These are phyloP conservation scores for Hagleromyces aurorensis DNA, from an alignment of 805 yeast genomes.

Conservation along the genomic window DNA sequence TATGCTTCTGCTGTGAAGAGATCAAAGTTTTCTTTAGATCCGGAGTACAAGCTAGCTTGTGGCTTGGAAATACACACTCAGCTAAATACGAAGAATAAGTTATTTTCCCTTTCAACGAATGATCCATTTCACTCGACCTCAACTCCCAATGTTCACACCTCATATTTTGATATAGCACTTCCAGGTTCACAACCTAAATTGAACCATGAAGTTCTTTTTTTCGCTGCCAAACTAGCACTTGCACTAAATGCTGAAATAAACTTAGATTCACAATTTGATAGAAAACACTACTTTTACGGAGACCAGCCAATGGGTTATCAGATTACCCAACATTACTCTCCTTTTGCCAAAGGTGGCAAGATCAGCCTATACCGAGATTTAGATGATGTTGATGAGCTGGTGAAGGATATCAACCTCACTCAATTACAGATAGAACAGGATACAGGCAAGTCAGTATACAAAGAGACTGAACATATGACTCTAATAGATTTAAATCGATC, in stretches of 20 bases:
- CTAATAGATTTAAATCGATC: slow-evolving; percentile 76
- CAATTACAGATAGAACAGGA: slow-evolving; percentile 94
- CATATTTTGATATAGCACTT: slow-evolving; percentile 74
- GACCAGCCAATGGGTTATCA: slow-evolving; percentile 97
- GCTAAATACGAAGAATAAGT: slow-evolving; percentile 60
- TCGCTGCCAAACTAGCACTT: slow-evolving; percentile 65
- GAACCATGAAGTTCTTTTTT: slow-evolving; percentile 63
- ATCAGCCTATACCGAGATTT: slow-evolving; percentile 40
- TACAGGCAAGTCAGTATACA: slow-evolving; percentile 72
- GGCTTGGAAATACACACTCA: slow-evolving; percentile 95
- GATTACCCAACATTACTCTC: slow-evolving; percentile 81
- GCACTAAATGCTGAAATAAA: slow-evolving; percentile 59
- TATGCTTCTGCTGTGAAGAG: too few relatives aligned
- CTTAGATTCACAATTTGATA: slow-evolving; percentile 60
- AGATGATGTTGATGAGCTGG: slow-evolving; percentile 44
- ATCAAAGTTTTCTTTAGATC: slow-evolving; percentile 5
- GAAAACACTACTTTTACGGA: slow-evolving; percentile 93
- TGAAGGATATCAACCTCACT: slow-evolving; percentile 49
- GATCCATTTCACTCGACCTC: slow-evolving; percentile 38
- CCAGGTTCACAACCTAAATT: slow-evolving; percentile 90
- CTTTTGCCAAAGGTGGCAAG: slow-evolving; percentile 65
- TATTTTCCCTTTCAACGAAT: slow-evolving; percentile 59
- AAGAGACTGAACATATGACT: slow-evolving; percentile 29
- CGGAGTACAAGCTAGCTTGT: slow-evolving; percentile 47
- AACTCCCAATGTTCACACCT: slow-evolving; percentile 59